A percentile compares a stretch with the other conserved stretches of the same genome.
Evolutionary conservation across 148 eudicot species (phyloP).

Genomic region (Talinum fruticosum): DNA sequence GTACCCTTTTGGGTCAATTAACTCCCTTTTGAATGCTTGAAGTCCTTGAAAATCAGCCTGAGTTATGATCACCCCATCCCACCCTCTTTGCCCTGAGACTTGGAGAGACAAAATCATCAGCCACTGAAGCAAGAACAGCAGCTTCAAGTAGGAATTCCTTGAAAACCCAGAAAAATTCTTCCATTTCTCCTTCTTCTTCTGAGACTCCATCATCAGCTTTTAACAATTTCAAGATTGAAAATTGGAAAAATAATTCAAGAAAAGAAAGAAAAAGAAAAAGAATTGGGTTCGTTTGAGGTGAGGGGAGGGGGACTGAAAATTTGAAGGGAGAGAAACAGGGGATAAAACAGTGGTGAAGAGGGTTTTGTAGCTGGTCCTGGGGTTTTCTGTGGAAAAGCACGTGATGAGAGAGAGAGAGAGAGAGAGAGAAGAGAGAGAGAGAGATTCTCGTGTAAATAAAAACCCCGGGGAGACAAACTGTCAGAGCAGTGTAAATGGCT

Average conservation of each 20-base stretch:
- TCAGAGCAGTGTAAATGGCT: constrained; percentile 31
- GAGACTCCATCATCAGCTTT: constrained; percentile 18
- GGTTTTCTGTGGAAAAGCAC: constrained; percentile 23
- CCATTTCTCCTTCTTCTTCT: constrained; percentile 36
- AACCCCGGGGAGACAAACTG: constrained; percentile 34
- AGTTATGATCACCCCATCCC: constrained; percentile 77
- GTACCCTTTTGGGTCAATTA: constrained; percentile 66
- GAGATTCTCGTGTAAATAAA: constrained; percentile 34
- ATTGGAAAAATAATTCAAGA: neutral
- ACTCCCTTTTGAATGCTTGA: constrained; percentile 64
- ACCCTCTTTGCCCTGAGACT: constrained; percentile 31
- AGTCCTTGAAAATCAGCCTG: constrained; percentile 64
- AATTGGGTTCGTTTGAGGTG: constrained; percentile 1
- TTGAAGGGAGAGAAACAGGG: constrained; percentile 12
- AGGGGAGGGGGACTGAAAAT: neutral
- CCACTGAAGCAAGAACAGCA: constrained; percentile 21
- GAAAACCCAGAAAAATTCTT: constrained; percentile 20
- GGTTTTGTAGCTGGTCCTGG: constrained; percentile 21
- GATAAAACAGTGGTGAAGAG: constrained; percentile 13
- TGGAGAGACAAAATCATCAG: constrained; percentile 23
- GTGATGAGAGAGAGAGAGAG: constrained; percentile 30
- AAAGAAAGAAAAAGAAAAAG: constrained; percentile 7
- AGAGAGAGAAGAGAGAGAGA: constrained; percentile 23
- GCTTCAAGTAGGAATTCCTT: constrained; percentile 1
- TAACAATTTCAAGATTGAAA: neutral